Evolutionary conservation across 78 protist species (phyloP).

Genomic region (Diacronema lutheri): DNA sequence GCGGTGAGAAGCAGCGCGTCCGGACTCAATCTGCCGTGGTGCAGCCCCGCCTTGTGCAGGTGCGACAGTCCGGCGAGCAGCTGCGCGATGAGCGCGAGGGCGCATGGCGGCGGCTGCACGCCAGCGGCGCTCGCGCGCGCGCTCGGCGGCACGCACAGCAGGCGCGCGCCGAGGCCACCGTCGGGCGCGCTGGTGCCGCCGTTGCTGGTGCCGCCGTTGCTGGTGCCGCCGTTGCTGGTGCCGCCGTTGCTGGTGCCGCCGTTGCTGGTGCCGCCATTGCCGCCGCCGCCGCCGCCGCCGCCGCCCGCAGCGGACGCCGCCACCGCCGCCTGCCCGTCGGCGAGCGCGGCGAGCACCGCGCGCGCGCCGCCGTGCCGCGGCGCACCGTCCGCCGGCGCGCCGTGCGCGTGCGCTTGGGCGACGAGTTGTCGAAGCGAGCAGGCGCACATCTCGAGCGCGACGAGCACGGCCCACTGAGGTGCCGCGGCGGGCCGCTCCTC

Average conservation of each 20-base stretch:
- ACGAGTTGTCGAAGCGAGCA: not conserved
- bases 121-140: no score
- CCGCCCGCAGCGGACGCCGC: not conserved
- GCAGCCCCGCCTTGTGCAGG: not conserved
- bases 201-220: no score
- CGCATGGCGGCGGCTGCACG: not conserved
- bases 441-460: slow-evolving; percentile 4
- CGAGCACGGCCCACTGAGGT: no score
- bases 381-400: no score
- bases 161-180: no score
- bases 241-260: no score
- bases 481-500: not conserved
- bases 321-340: not conserved
- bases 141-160: no score
- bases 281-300: no score
- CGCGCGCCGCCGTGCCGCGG: not conserved
- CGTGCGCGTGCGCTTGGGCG: not conserved
- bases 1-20: not conserved
- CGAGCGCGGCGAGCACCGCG: not conserved
- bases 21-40: not conserved
- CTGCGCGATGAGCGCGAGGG: not conserved
- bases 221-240: no score
- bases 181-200: no score
- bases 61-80: not conserved
- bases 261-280: no score